Evolutionary conservation across 2,329 filamentous ascomycete species (phyloP), one percentile per base, ranked within the genome.

Genomic region (Neoarthrinium moseri): DNA sequence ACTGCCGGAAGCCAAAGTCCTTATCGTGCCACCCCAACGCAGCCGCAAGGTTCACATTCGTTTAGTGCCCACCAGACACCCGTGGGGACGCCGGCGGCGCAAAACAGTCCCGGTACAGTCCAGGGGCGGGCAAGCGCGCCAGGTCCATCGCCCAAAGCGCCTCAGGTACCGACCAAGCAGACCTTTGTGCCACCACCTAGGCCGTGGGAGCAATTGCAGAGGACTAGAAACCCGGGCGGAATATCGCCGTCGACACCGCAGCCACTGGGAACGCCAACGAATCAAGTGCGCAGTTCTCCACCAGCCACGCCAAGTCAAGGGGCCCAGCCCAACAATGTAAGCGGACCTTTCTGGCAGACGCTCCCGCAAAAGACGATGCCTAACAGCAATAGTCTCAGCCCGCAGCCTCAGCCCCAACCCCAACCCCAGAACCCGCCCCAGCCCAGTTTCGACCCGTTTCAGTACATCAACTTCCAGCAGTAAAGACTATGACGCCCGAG

Each of bases 311-410:
- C 57, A 45, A 48, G 36, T 36, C 47, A 47, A 51, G 58, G 53
- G 48, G 46, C 49, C 45, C 54, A 58, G 50, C 51, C 56, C 44
- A 58, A 52, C 52, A 56, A 61, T 59, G 61, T 63, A 63, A 64
- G 60, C 58, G 58, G 58, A 60, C 52, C 59, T 55, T 55, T 57
- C 47, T 57, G 53, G 56, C 57, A 61, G 50, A 54, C 47, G 47
- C 46, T 51, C 45, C 53, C 54, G 53, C 51, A 58, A n/a, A n/a
- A n/a, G 57, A 55, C 57, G 56, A 52, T 58, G 59, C 57, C 60
- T 63, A 63, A 63, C 60, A 62, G 51, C 59, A 56, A 55, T 47
- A 63, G 60, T 51, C 52, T 55, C 57, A 56, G 44, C 49, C 52
- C 51, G 44, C 50, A 44, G n/a, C n/a, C n/a, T n/a, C n/a, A n/a